Evolutionary conservation across 192 early-diverging fungal species (phyloP), one percentile per base, ranked within the genome.

Genomic region (Rhizophlyctis rosea): DNA sequence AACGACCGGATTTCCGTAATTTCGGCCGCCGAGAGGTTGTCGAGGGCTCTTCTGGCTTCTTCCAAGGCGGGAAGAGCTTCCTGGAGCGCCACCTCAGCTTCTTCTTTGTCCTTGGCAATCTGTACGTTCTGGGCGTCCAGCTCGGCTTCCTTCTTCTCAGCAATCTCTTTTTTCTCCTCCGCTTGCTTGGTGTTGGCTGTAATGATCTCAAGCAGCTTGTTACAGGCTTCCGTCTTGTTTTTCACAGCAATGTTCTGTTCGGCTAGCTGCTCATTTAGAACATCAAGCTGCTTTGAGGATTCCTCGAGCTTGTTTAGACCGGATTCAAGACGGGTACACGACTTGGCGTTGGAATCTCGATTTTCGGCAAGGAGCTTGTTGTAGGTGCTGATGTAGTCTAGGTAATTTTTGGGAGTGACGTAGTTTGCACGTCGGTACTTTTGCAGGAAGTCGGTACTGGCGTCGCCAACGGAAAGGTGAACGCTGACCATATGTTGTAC

Each of bases 91-190:
- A 68, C 76, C 59, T 85, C 83, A 24, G 83, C 83, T 78, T 85
- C 83, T 60, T 85, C 83, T 59, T 85, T 85, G 51, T 85, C 83
- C 66, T 81, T 85, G 21, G 83, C 83, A 68, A 85, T 85, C 67
- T 85, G 83, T 14, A 74, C 62, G 35, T 75, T 75, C 58, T 84
- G 82, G 3, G 62, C 68, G 54, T 81, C 80, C 34, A 84, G 55
- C 50, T 84, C 82, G 9, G 53, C 59, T 49, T 73, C 82, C 50
- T 84, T 84, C 50, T 82, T 82, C 50, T 81, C 71, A 2, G 82
- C 82, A 44, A 84, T 65, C n/a, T 67, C 68, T 57, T 84, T 84
- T 50, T 84, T 84, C 59, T 84, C 82, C 56, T 84, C 82, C 0
- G 82, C 82, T 39, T 76, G 59, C n/a, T 67, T 69, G 5, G 83